Base-by-base conservation (phyloP, 768 basidiomycete genomes). In the Rhodocollybia butyracea region DNA sequence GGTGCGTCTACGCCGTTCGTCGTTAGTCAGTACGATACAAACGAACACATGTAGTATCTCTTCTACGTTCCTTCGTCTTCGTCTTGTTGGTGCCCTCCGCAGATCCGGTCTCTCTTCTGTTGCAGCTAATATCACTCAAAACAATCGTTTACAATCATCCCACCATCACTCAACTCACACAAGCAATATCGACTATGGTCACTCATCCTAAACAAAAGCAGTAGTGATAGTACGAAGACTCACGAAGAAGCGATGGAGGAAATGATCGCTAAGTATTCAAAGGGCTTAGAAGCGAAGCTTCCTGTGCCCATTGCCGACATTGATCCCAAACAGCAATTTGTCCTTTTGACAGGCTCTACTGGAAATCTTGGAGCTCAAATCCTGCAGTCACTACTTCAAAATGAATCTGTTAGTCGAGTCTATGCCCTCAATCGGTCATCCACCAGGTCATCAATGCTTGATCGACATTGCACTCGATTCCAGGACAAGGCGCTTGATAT, bases 281-380 rank as follows among this genome's bases (percentile, higher is more conserved):
- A 30, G 13, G 51, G 43, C 22, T 26, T 61, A 53, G 5, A 76
- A 76, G 60, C 63, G 68, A 64, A 21, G 60, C 64, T 57, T 32
- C 32, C 31, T 22, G 17, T n/a, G 12, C 40, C 51, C 12, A 27
- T 40, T 13, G 17, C 19, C 31, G 15, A 26, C 4, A 19, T 53
- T 12, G n/a, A 53, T 7, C n/a, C 41, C 19, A 31, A 32, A 6
- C 13, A 26, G 13, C 22, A 43, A 21, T 38, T 32, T 13, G 69
- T 77, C 0, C 60, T 74, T 7, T 58, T 77, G 26, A 77, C 76
- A 0, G 76, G 76, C 4, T 66, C 69, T 3, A 77, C 76, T 0
- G 76, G 76, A 7, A 67, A 64, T 22, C 66, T 77, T 4, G 76
- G 76, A 12, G 69, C 71, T 1, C 65, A 72, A 47, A 46, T 75